Evolutionary conservation across 106 monocot genomes (phyloP), one percentile per base, ranked within the genome.

Genomic region (Agapanthus africanus): DNA sequence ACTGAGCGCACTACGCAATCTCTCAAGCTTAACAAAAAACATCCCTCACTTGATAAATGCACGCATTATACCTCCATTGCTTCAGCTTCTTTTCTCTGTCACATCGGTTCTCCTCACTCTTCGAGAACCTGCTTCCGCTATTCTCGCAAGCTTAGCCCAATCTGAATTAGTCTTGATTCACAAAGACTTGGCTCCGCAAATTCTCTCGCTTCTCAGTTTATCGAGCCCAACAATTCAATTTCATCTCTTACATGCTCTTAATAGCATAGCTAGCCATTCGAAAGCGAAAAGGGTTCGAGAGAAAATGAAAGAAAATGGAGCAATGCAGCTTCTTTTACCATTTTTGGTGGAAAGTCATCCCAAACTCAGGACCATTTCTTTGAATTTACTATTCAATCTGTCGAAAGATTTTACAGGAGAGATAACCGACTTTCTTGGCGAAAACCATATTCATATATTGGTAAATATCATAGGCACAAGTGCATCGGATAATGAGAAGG

Each of bases 21-120:
- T 94, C 32, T 82, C 82, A n/a, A 71, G 76, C 27, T 75, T 71
- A 33, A n/a, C 38, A 34, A 76, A 80, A 66, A 94, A 90, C 67
- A 56, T 78, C 4, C 54, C 65, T 18, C 59, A 54, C 65, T 65
- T 94, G 59, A 79, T 94, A 42, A 76, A 80, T 54, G 65, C 84
- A 26, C 87, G 87, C 9, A 74, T 90, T 18, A 39, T 87, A 9
- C 22, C 70, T 41, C 80, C 81, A 22, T 68, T 94, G 21, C 78
- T 94, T 70, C 93, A 90, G 39, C 73, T 87, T 19, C 87, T 94
- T 2, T 94, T 90, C 68, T 94, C 93, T 14, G 93, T 94, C 22
- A 94, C 93, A 9, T 94, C 93, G 1, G 93, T 94, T 33, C 56
- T 84, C 16, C 71, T 87, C 79, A 87, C 87, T 63, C 86, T 94